Evolutionary conservation across 2,329 filamentous ascomycete species (phyloP).

Genomic region (Beauveria scarabaeidicola): DNA sequence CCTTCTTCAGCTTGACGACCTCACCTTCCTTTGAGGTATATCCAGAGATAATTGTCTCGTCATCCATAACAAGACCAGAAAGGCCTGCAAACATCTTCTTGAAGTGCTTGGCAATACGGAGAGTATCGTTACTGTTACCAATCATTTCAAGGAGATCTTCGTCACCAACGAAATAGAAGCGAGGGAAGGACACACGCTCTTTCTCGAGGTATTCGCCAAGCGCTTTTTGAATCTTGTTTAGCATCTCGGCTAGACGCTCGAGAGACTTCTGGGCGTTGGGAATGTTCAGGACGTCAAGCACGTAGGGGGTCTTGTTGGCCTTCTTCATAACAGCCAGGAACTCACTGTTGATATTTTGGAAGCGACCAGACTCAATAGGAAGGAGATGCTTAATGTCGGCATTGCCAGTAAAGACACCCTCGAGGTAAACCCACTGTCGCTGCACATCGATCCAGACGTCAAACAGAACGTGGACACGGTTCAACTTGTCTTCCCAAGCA

Average conservation of each 20-base stretch:
- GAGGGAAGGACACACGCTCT: constrained; percentile 92
- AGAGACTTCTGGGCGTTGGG: constrained; percentile 92
- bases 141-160: constrained; percentile 98
- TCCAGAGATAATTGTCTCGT: constrained; percentile 80
- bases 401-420: constrained; percentile 97
- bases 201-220: constrained; percentile 97
- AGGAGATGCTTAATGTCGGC: constrained; percentile 97
- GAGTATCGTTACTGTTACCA: constrained; percentile 94
- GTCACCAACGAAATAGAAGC: constrained; percentile 99
- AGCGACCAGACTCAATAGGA: constrained; percentile 90
- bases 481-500: constrained; percentile 95
- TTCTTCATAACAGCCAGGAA: constrained; percentile 99
- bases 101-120: constrained; percentile 96
- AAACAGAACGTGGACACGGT: constrained; percentile 92
- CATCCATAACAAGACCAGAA: constrained; percentile 82
- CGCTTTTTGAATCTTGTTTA: constrained; percentile 99
- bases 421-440: constrained; percentile 97
- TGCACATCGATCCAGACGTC: constrained; percentile 99
- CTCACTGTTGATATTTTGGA: constrained; percentile 98
- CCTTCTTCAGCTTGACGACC: constrained; percentile 75
- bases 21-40: constrained; percentile 96
- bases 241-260: constrained; percentile 87
- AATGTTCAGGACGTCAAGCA: constrained; percentile 92
- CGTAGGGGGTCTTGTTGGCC: constrained; percentile 90
- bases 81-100: constrained; percentile 99